Percentiles rank a stretch among this genome's conserved stretches.
These are phyloP conservation scores for Tuber aestivum DNA, from an alignment of 495 filamentous ascomycete species.

Conservation along the genomic window DNA sequence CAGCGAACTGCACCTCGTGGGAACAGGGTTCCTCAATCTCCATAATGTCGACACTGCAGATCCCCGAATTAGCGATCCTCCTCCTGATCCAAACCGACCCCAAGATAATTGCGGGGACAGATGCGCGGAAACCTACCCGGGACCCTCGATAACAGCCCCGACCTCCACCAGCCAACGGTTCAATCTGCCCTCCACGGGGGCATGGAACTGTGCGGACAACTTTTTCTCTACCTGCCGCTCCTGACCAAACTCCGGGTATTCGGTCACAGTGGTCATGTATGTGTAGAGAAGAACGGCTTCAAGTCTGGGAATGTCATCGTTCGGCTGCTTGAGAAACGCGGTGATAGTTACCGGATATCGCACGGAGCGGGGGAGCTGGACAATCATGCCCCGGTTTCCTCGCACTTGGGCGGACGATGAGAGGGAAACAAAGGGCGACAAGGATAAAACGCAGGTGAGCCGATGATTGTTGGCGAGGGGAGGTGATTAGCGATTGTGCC, in stretches of 20 bases:
- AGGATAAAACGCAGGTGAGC: background rate
- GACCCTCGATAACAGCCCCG: slow-evolving; percentile 60
- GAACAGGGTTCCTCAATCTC: slow-evolving; percentile 86
- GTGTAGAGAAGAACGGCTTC: slow-evolving; percentile 75
- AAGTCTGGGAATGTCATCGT: slow-evolving; percentile 67
- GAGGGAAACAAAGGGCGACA: slow-evolving; percentile 3
- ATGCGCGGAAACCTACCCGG: slow-evolving; percentile 38
- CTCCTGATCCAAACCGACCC: slow-evolving; percentile 12
- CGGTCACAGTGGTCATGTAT: slow-evolving; percentile 68
- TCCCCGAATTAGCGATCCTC: slow-evolving; percentile 5
- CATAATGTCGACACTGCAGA: slow-evolving; percentile 53
- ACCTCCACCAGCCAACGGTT: slow-evolving; percentile 66
- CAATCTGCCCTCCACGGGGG: slow-evolving; percentile 71
- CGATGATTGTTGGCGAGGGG: background rate
- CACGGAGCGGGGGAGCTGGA: slow-evolving; percentile 46
- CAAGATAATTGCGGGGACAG: background rate
- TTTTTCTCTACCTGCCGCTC: slow-evolving; percentile 62
- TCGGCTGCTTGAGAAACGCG: slow-evolving; percentile 68
- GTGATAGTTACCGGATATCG: slow-evolving; percentile 95
- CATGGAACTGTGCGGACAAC: slow-evolving; percentile 71
- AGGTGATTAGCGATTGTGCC: background rate
- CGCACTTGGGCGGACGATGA: background rate
- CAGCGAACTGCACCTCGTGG: slow-evolving; percentile 83
- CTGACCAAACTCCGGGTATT: slow-evolving; percentile 65
- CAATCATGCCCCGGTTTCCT: slow-evolving; percentile 37